Base-by-base conservation (phyloP, 371 early-diverging fungal species). In the Lichtheimia hyalospora region DNA sequence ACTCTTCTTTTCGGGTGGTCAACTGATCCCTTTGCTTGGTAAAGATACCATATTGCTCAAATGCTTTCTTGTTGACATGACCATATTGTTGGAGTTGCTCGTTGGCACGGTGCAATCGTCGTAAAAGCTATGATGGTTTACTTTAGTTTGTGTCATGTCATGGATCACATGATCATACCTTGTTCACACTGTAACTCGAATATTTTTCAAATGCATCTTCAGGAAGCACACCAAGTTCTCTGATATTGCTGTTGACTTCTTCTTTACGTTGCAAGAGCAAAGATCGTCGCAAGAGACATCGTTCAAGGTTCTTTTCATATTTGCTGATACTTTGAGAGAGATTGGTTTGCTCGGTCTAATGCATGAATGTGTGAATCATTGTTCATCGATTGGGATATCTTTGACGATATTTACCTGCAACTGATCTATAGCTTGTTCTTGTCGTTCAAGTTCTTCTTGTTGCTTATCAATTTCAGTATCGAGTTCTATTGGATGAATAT, bases 41-140 rank as follows among this genome's bases (percentile, higher is more conserved):
- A 65, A 97, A 99, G 67, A 90, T 91, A 63, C 75, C 86, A 70
- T 91, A 96, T 76, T 99, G 99, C 75, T 99, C 98, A 74, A 91
- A 91, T 7, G 99, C 99, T 74, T 96, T 96, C 74, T 96, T 96
- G 83, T 99, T 99, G 58, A 99, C 96, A 66, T 97, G 97, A 16
- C 89, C 85, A 67, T 88, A 96, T 71, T 89, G 86, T 60, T 93
- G 92, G 28, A 97, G 74, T 15, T 76, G 81, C 57, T 95, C 95
- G 64, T 96, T 95, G 54, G 87, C 84, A 50, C 82, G 81, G 67
- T 94, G 92, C 49, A 99, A 83, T 55, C 80, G 74, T 62, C 84
- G 86, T 40, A 95, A 66, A 18, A 96, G 56, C 77, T 81, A 62
- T 7, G 12, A 25, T n/a, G 3, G 46, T 42, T 24, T 1, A 20